Percentiles rank a stretch among this genome's conserved stretches.
These are phyloP conservation scores for Zygoascus hellenicus DNA, from an alignment of 1,139 yeast species.

Conservation along the genomic window DNA sequence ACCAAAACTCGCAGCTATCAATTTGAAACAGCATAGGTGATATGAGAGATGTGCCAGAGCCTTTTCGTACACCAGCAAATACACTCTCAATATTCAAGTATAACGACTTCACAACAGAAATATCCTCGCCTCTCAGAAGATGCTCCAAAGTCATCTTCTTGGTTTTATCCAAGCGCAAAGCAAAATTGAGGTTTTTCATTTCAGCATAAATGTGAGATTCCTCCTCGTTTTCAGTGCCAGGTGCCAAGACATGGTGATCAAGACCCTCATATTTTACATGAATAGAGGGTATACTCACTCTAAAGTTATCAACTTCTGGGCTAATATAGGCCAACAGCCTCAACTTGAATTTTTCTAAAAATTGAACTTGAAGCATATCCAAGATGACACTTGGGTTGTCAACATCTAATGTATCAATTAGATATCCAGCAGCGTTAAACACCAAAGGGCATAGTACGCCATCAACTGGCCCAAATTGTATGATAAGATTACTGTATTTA, in stretches of 20 bases:
- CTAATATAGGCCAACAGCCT: slow-evolving; percentile 35
- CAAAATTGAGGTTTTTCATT: slow-evolving; percentile 23
- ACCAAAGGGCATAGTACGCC: slow-evolving; percentile 35
- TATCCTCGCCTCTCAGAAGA: slow-evolving; percentile 20
- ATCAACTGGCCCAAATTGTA: slow-evolving; percentile 45
- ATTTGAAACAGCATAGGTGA: slow-evolving; percentile 26
- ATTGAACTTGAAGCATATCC: slow-evolving; percentile 62
- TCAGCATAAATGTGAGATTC: slow-evolving; percentile 22
- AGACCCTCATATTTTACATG: slow-evolving; percentile 42
- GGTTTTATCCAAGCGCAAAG: slow-evolving; percentile 19
- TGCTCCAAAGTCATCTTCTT: slow-evolving; percentile 23
- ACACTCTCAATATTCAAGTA: slow-evolving; percentile 22
- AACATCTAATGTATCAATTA: slow-evolving; percentile 22
- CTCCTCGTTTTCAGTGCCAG: slow-evolving; percentile 5
- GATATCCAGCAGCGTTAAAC: slow-evolving; percentile 22
- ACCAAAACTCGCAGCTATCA: slow-evolving; percentile 29
- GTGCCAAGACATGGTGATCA: slow-evolving; percentile 1
- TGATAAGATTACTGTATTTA: slow-evolving; percentile 51
- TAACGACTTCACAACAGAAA: slow-evolving; percentile 19
- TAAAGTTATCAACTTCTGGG: slow-evolving; percentile 41
- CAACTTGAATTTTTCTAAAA: slow-evolving; percentile 39
- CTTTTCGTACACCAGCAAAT: slow-evolving; percentile 22
- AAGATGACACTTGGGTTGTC: slow-evolving; percentile 43
- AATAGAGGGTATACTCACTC: slow-evolving; percentile 49
- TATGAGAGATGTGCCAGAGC: slow-evolving; percentile 10